Percentiles rank a stretch among this genome's conserved stretches.
phyloP scores from a whole-genome alignment of 2,329 filamentous ascomycete species.

The Xylariomycetidae sp. region DNA sequence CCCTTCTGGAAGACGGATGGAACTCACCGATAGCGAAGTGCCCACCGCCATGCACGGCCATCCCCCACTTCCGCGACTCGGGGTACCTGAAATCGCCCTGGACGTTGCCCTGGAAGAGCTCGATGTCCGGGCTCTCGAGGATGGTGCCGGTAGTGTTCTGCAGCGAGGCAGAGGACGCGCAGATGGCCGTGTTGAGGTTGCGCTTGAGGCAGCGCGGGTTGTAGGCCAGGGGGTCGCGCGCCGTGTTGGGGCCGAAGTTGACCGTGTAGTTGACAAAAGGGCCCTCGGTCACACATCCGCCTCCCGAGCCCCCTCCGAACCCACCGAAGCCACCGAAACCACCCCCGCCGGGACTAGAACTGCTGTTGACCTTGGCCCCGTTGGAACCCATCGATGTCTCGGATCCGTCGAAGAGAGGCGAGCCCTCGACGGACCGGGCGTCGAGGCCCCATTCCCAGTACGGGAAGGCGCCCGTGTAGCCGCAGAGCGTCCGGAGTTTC shows the following conservation, averaged over 20 bases:
- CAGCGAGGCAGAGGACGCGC: slow-evolving; percentile 22
- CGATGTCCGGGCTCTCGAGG: slow-evolving; percentile 28
- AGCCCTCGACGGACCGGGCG: slow-evolving; percentile 29
- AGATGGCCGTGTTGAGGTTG: slow-evolving; percentile 32
- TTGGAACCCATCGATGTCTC: slow-evolving; percentile 40
- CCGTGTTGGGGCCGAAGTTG: slow-evolving; percentile 33
- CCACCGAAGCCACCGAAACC: slow-evolving; percentile 17
- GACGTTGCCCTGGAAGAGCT: slow-evolving; percentile 35
- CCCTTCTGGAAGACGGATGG: slow-evolving; percentile 9
- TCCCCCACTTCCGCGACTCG: slow-evolving; percentile 19
- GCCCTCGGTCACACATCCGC: slow-evolving; percentile 46
- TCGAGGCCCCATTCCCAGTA: slow-evolving; percentile 35
- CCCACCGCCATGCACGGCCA: slow-evolving; percentile 30
- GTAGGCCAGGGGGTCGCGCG: slow-evolving; percentile 25
- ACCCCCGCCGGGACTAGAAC: slow-evolving; percentile 6
- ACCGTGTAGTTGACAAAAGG: slow-evolving; percentile 39
- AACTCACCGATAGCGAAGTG: slow-evolving; percentile 30
- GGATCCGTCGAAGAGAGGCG: slow-evolving; percentile 41
- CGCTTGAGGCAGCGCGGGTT: slow-evolving; percentile 40
- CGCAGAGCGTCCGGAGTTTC: slow-evolving; percentile 29
- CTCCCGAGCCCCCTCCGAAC: slow-evolving; percentile 43
- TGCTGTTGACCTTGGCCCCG: slow-evolving; percentile 29
- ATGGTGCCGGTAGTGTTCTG: slow-evolving; percentile 33
- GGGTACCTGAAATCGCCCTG: slow-evolving; percentile 32
- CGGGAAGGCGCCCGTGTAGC: slow-evolving; percentile 27